These are phyloP conservation scores for Clonostachys solani DNA, from an alignment of 2,329 filamentous ascomycete species.

Conservation along the genomic window DNA sequence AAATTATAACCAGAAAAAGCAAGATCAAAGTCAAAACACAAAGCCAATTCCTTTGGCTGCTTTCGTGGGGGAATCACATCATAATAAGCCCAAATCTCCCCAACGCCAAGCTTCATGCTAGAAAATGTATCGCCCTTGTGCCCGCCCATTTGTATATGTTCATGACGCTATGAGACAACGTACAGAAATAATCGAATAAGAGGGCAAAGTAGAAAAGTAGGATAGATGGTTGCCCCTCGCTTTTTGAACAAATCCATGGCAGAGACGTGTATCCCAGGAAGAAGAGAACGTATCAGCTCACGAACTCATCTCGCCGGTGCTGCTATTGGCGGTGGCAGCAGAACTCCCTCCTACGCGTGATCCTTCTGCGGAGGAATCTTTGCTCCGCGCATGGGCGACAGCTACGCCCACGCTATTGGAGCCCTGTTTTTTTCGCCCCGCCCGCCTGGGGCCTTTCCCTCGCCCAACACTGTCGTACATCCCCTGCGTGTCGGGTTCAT, in stretches of 20 bases:
- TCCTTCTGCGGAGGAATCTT: constrained; percentile 20
- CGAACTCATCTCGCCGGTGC: background rate
- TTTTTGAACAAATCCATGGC: no score
- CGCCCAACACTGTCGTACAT: constrained; percentile 17
- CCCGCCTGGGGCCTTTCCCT: no score
- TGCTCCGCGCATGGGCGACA: constrained; percentile 10
- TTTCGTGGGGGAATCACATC: no score
- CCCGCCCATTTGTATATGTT: no score
- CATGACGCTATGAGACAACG: background rate
- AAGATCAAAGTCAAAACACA: no score
- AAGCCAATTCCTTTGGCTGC: no score
- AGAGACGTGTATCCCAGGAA: no score
- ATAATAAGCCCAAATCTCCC: no score
- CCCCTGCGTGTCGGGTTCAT: constrained; percentile 17
- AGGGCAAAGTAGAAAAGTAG: background rate
- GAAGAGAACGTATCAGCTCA: background rate
- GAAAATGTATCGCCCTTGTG: no score
- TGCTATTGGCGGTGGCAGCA: constrained; percentile 29
- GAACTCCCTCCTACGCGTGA: constrained; percentile 25
- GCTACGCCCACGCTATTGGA: background rate
- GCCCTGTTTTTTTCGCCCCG: constrained; percentile 1
- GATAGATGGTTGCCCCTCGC: no score
- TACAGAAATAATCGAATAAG: background rate
- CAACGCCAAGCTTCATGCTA: no score
- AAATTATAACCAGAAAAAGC: no score